Evolutionary conservation across 306 rosid genomes (phyloP).

Genomic region (Delonix regia): DNA sequence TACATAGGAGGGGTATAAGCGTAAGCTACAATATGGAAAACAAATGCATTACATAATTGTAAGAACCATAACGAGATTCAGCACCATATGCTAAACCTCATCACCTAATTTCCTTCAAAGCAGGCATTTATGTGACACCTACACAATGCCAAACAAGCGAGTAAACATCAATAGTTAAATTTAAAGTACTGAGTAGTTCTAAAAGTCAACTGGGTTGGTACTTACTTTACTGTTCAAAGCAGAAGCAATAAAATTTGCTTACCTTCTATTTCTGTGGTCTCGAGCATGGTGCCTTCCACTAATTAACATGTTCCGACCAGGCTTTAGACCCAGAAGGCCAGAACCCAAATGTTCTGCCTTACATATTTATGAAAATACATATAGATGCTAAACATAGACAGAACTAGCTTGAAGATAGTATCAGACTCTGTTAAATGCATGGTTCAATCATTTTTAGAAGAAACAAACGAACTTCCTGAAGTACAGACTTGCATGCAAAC

Average conservation of each 20-base stretch:
- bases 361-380: neutral
- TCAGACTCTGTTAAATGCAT: neutral
- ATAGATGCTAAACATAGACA: neutral
- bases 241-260: constrained; percentile 10
- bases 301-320: constrained; percentile 10
- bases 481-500: neutral
- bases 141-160: neutral
- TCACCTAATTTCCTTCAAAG: neutral
- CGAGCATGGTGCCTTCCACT: constrained; percentile 2
- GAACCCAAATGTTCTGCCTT: neutral
- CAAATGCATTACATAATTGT: neutral
- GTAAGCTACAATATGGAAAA: neutral
- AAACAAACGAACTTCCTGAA: neutral
- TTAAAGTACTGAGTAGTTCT: neutral
- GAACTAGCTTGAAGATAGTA: neutral
- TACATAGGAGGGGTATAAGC: no score
- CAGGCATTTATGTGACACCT: neutral
- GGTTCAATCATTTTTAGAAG: neutral
- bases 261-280: neutral
- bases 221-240: constrained; percentile 4
- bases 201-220: constrained; percentile 22
- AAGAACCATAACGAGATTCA: neutral
- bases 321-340: constrained; percentile 7
- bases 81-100: neutral
- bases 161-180: neutral